phyloP scores from a whole-genome alignment of 108 stramenopile genomes.

The Cyclotella sp. region DNA sequence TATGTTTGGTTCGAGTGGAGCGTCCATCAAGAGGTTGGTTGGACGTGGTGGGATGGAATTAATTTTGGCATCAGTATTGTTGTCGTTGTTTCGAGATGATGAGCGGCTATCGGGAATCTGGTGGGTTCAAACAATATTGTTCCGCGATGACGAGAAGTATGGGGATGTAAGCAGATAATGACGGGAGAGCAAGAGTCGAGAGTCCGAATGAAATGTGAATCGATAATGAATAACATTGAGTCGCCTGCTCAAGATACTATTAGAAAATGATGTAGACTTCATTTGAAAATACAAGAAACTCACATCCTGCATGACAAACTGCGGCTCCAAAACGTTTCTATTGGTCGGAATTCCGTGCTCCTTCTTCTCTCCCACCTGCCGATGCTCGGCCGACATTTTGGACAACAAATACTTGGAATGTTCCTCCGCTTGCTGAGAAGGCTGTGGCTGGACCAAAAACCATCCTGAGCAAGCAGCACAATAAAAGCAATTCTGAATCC shows the following conservation, averaged over 20 bases:
- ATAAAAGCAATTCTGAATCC: conserved; percentile 77
- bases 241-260: neutral
- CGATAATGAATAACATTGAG: neutral
- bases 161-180: neutral
- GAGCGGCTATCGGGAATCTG: conserved; percentile 40
- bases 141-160: neutral
- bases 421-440: neutral
- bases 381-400: conserved; percentile 10
- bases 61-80: neutral
- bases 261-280: neutral
- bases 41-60: conserved; percentile 27
- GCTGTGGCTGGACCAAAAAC: conserved; percentile 60
- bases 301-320: conserved; percentile 79
- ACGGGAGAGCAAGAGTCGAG: neutral
- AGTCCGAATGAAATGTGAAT: neutral
- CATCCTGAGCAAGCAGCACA: conserved; percentile 90
- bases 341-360: conserved; percentile 7
- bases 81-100: conserved; percentile 13
- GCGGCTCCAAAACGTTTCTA: conserved; percentile 33
- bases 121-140: neutral
- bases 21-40: conserved; percentile 23
- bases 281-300: conserved; percentile 15
- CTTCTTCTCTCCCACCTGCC: neutral
- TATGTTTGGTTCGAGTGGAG: conserved; percentile 23
- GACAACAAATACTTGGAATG: conserved; percentile 25